Evolutionary conservation across 495 filamentous ascomycete genomes (phyloP).

Genomic region (Tuber aestivum): DNA sequence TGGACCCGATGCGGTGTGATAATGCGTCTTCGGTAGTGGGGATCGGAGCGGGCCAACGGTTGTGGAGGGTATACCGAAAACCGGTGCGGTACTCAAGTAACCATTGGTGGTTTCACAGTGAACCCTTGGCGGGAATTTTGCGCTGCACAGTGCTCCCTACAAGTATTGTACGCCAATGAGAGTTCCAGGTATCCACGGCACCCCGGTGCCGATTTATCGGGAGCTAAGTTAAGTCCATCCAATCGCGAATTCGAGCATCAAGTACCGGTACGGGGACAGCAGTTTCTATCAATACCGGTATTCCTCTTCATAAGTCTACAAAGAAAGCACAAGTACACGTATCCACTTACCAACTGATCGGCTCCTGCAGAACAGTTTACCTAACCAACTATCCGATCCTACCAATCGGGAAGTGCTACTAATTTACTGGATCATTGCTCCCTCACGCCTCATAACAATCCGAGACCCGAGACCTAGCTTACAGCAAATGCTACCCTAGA

Average conservation of each 20-base stretch:
- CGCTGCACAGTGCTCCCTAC: background rate
- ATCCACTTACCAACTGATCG: background rate
- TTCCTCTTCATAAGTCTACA: background rate
- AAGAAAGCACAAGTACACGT: background rate
- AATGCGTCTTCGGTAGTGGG: background rate
- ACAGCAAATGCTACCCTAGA: background rate
- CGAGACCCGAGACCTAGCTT: background rate
- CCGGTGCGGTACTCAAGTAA: background rate
- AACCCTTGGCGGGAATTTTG: background rate
- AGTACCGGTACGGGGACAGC: background rate
- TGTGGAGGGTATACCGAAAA: background rate
- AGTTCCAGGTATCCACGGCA: background rate
- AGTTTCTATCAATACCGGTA: background rate
- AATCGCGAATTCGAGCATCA: background rate
- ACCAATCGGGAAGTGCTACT: background rate
- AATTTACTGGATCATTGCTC: background rate
- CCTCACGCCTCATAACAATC: background rate
- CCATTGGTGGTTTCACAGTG: background rate
- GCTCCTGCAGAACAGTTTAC: background rate
- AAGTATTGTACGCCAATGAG: no score
- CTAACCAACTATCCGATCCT: background rate
- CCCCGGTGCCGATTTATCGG: background rate
- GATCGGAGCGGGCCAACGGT: background rate
- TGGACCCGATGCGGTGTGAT: background rate
- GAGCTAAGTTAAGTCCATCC: background rate